phyloP scores from a whole-genome alignment of 2,329 filamentous ascomycete genomes.

The Neonectria magnoliae region DNA sequence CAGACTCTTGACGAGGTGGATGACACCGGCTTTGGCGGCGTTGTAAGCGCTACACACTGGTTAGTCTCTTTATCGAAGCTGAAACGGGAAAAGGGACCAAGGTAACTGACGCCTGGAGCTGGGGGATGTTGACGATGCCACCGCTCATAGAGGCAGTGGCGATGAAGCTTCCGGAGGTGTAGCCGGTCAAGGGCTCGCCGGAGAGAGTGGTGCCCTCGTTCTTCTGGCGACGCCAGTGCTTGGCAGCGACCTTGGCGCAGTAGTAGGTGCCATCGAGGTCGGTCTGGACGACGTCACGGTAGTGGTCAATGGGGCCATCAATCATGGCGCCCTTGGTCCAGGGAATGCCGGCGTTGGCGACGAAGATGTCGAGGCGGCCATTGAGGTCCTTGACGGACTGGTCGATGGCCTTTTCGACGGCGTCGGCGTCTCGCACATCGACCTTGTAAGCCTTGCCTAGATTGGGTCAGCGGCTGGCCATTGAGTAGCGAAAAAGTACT shows the following conservation, averaged over 20 bases:
- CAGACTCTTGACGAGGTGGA: slow-evolving; percentile 64
- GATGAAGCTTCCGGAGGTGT: slow-evolving; percentile 58
- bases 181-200: slow-evolving; percentile 34
- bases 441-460: slow-evolving; percentile 68
- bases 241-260: slow-evolving; percentile 73
- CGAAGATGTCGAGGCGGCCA: slow-evolving; percentile 77
- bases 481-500: background rate
- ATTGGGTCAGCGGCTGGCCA: slow-evolving; percentile 22
- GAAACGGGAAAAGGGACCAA: background rate
- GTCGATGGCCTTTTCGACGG: slow-evolving; percentile 60
- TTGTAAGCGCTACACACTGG: slow-evolving; percentile 58
- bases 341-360: slow-evolving; percentile 79
- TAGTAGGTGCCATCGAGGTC: slow-evolving; percentile 81
- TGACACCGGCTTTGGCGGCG: slow-evolving; percentile 64
- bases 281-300: slow-evolving; percentile 72
- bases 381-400: slow-evolving; percentile 70
- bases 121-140: slow-evolving; percentile 61
- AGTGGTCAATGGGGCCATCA: slow-evolving; percentile 71
- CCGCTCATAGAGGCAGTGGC: slow-evolving; percentile 62
- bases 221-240: slow-evolving; percentile 75
- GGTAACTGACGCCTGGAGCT: slow-evolving; percentile 55
- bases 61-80: background rate
- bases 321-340: slow-evolving; percentile 76
- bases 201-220: slow-evolving; percentile 62
- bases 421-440: slow-evolving; percentile 62